Conservation (phyloP, 179 eudicot genomes). For the Heliamphora pulchella region DNA sequence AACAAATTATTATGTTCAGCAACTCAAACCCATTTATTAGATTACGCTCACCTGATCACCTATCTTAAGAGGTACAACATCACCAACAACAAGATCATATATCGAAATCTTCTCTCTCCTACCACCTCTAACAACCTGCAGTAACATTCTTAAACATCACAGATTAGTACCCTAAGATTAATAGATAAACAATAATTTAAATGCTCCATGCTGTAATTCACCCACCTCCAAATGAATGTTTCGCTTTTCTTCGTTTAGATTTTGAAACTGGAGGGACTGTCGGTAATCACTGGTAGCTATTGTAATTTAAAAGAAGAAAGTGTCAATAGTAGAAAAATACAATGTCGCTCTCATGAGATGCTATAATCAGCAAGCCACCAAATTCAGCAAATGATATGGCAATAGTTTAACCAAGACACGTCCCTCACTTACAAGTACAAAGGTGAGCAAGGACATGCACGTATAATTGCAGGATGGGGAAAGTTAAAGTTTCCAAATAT, state of each 20-base stretch:
- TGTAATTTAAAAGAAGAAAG: background rate
- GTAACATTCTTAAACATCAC: background rate
- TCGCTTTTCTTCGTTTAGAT: conserved; percentile 70
- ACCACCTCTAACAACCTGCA: conserved; percentile 85
- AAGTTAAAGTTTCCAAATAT: background rate
- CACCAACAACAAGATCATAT: conserved; percentile 81
- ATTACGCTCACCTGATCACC: conserved; percentile 68
- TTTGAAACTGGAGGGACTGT: conserved; percentile 90
- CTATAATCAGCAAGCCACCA: conserved; percentile 5
- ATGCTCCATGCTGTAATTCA: conserved; percentile 3
- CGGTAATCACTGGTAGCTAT: conserved; percentile 78
- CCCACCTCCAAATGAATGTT: conserved; percentile 71
- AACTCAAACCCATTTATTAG: conserved; percentile 5
- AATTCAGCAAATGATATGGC: background rate
- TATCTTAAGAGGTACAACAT: conserved; percentile 78
- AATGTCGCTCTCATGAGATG: background rate
- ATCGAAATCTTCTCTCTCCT: conserved; percentile 81
- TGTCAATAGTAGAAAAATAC: background rate
- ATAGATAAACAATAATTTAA: background rate
- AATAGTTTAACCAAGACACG: background rate
- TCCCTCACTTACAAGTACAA: background rate
- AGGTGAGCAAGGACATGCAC: background rate
- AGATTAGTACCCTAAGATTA: background rate
- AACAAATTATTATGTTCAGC: background rate
- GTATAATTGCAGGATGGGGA: background rate